Percentiles rank a stretch among this genome's conserved stretches.
phyloP scores from a whole-genome alignment of 176 grass and related monocot species.

The Aegilops sharonensis region DNA sequence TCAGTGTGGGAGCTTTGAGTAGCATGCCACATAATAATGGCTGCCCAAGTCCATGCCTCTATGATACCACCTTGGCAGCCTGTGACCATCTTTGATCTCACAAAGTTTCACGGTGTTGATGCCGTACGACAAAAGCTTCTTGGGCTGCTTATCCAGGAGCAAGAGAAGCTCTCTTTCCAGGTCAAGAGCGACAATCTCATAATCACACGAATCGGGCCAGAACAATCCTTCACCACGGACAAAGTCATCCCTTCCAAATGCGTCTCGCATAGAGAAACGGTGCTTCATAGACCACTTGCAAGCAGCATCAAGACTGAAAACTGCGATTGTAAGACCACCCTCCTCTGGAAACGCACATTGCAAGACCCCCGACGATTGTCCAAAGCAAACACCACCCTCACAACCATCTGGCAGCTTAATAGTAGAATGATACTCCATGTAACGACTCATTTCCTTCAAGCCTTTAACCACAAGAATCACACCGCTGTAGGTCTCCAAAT shows the following conservation, averaged over 20 bases:
- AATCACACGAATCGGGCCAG: background rate
- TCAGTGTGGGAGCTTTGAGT: no score
- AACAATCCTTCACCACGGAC: background rate
- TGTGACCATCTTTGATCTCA: background rate
- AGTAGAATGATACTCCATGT: background rate
- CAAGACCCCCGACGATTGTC: conserved; percentile 5
- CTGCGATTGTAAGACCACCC: background rate
- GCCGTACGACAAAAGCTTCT: conserved; percentile 1
- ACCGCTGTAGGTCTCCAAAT: background rate
- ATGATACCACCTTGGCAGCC: no score
- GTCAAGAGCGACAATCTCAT: background rate
- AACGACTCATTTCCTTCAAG: background rate
- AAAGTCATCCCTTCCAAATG: conserved; percentile 8
- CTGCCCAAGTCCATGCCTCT: no score
- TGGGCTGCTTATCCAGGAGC: background rate
- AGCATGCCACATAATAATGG: no score
- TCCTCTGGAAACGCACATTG: conserved; percentile 4
- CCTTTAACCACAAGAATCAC: background rate
- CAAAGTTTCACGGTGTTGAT: conserved; percentile 13
- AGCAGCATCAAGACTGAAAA: background rate
- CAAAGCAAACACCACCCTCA: conserved; percentile 3
- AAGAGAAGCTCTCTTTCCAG: conserved; percentile 6
- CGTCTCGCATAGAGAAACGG: background rate
- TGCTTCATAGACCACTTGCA: conserved; percentile 2
- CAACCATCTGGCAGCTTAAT: background rate